Evolutionary conservation across 2,329 filamentous ascomycete genomes (phyloP).

Genomic region (Phaeosphaeria sp.): DNA sequence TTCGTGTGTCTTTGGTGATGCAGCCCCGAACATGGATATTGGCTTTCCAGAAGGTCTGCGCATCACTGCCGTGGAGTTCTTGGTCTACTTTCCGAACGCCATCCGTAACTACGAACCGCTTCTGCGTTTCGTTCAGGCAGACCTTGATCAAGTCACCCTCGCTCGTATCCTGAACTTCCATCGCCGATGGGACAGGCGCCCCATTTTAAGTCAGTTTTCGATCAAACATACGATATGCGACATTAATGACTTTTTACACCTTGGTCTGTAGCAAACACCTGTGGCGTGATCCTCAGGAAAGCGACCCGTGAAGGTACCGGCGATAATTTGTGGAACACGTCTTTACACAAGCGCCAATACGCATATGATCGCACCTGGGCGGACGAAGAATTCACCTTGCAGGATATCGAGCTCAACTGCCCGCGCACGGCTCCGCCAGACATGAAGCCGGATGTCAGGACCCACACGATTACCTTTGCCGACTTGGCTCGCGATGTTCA

Average conservation of each 20-base stretch:
- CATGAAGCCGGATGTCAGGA: not conserved
- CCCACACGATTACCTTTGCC: constrained; percentile 1
- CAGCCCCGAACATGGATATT: not conserved
- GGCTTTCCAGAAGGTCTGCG: not conserved
- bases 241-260: not conserved
- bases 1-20: not conserved
- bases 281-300: not conserved
- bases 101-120: constrained; percentile 1
- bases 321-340: not conserved
- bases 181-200: not conserved
- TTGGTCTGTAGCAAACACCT: not conserved
- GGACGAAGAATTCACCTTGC: not conserved
- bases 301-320: not conserved
- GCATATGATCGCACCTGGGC: not conserved
- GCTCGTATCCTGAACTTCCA: not conserved
- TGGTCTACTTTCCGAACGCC: not conserved
- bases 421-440: not conserved
- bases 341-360: not conserved
- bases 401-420: not conserved
- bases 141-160: not conserved
- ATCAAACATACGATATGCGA: not conserved
- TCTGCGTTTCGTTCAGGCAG: not conserved
- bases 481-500: not conserved
- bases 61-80: not conserved
- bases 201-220: not conserved